Conservation (phyloP, 2,329 filamentous ascomycete species). For the Fusarium sp. region DNA sequence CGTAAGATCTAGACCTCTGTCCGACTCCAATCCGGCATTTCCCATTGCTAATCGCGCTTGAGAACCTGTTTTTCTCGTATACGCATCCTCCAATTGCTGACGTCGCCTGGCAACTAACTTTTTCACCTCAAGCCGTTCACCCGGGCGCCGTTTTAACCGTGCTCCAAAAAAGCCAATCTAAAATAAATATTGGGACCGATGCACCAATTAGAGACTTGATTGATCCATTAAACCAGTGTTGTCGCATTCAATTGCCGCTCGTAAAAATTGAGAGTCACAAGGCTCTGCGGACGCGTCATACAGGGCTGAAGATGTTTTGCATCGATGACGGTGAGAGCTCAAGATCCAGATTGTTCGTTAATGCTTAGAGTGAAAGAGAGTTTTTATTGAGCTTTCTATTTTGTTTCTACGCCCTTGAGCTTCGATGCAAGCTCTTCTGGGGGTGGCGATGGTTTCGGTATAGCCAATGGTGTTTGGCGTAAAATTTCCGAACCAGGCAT, state of each 20-base stretch:
- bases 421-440: not conserved
- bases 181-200: not conserved
- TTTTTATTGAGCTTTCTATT: not conserved
- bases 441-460: not conserved
- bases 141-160: slow-evolving; percentile 23
- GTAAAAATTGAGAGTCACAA: not conserved
- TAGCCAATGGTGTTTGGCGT: not conserved
- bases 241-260: not conserved
- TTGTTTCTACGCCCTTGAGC: not conserved
- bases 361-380: not conserved
- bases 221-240: not conserved
- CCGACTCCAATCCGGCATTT: not conserved
- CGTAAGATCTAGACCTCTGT: not conserved
- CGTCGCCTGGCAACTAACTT: slow-evolving; percentile 9
- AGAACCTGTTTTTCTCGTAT: slow-evolving; percentile 7
- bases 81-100: slow-evolving; percentile 16
- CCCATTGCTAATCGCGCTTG: not conserved
- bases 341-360: not conserved
- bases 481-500: slow-evolving; percentile 4
- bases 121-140: slow-evolving; percentile 9
- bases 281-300: slow-evolving; percentile 8
- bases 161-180: not conserved
- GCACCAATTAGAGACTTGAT: not conserved
- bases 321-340: not conserved
- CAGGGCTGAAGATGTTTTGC: slow-evolving; percentile 14